Base-by-base conservation (phyloP, 2,329 filamentous ascomycete species). In the Talaromyces sp. region DNA sequence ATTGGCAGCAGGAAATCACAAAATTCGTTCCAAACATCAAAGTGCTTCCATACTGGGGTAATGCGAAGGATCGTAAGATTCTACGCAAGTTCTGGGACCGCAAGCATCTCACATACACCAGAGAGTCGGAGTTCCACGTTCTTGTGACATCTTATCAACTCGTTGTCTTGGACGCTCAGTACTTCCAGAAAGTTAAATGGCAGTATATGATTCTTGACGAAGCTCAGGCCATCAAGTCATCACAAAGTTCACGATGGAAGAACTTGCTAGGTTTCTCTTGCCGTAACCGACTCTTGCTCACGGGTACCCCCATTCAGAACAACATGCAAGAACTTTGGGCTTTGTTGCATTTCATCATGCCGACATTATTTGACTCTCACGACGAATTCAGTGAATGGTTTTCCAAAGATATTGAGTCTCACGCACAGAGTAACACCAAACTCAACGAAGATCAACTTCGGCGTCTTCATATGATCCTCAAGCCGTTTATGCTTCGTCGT, bases 291-390 rank as follows among this genome's bases (percentile, higher is more conserved):
- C 86, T 99, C 56, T 83, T 99, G 52, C 86, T 99, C 22, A 99
- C 95, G 0, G 95, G 95, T 81, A 99, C 95, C 0, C 95, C 95
- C 2, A 98, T 99, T 69, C 95, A 99, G 79, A 99, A 99, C 82
- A 99, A 98, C 84, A 99, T 99, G 95, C 95, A 98, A 79, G 94
- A 99, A 79, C 81, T 99, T 66, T 99, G 95, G 95, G 95, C 95
- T 35, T 81, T 99, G 70, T 85, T 99, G 22, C 95, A 99, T 84
- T 99, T 99, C 82, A 98, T 98, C 81, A 98, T 99, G 95, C 95
- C 95, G n/a, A 97, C 92, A 50, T 84, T 99, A 61, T 99, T 99
- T 79, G 95, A 83, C 68, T 83, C 80, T 13, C 81, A 83, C 58
- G 81, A 83, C 65, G 81, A 83, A 67, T 83, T 83, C 67, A 83